Evolutionary conservation across 768 basidiomycete genomes (phyloP), one percentile per base, ranked within the genome.

Genomic region (Rhizopogon vinicolor): DNA sequence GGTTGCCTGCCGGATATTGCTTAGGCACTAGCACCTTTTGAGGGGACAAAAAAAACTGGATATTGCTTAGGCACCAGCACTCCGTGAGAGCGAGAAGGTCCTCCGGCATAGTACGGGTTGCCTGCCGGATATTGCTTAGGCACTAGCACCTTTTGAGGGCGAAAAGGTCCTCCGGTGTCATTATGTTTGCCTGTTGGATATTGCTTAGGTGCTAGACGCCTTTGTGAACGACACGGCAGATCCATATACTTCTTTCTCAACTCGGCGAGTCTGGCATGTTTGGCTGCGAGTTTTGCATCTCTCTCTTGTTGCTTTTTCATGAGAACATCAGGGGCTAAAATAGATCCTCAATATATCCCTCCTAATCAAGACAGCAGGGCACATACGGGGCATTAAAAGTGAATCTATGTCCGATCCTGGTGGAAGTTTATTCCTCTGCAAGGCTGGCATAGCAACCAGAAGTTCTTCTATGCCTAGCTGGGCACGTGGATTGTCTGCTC

Each of bases 291-390:
- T 3, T 10, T 25, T 25, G 25, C 25, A 25, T 25, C 25, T 25
- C 25, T 25, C 25, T 33, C 31, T 37, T 19, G 35, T 5, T 13
- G 2, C 14, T 56, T 63, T 60, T 59, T 56, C 42, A 68, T 63
- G 60, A 71, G 74, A 5, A 65, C 70, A 56, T 73, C 73, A 1
- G 75, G 75, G 1, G 75, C 76, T 77, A 59, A n/a, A 25, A 25
- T 25, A 25, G 3, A 42, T 64, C 35, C 62, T 52, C 43, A 39
- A 37, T 37, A 1, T 3, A 37, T 42, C 33, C 6, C 35, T 45
- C 22, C 29, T 44, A 43, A 42, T 13, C 6, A 16, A 44, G 14
- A 31, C 53, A 43, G 56, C 55, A 44, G 57, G 41, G 57, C 55
- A 62, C 70, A 60, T 65, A 77, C 76, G 75, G 53, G 70, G 70